phyloP scores from a whole-genome alignment of 108 stramenopile genomes.

The Cyclostephanos invisitatus region DNA sequence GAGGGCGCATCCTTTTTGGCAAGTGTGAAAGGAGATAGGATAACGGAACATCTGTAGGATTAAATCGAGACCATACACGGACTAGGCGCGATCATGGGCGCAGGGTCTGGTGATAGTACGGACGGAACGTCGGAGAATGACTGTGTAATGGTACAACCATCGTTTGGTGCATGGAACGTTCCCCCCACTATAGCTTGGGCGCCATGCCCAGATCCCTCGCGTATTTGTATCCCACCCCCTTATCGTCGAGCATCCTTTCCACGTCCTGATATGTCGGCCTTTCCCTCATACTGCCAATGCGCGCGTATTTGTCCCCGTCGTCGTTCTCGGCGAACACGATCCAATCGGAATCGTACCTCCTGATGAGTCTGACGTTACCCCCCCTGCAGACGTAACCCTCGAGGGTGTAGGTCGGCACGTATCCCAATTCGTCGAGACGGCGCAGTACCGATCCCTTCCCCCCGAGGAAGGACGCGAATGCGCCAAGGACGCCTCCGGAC shows the following conservation, averaged over 20 bases:
- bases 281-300: constrained; percentile 53
- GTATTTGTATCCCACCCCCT: constrained; percentile 82
- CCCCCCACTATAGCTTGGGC: constrained; percentile 56
- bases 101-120: constrained; percentile 45
- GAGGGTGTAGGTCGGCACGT: constrained; percentile 58
- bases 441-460: constrained; percentile 78
- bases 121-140: no score
- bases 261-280: constrained; percentile 87
- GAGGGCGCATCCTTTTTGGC: constrained; percentile 73
- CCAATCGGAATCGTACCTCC: constrained; percentile 82
- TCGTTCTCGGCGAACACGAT: constrained; percentile 86
- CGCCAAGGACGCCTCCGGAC: constrained; percentile 59
- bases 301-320: constrained; percentile 59
- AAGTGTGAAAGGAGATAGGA: constrained; percentile 52
- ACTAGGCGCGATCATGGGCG: constrained; percentile 50
- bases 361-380: constrained; percentile 79
- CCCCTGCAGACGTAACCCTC: constrained; percentile 91
- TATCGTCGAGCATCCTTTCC: constrained; percentile 78
- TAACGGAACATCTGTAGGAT: constrained; percentile 50
- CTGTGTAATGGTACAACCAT: background rate
- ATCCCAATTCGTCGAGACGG: constrained; percentile 65
- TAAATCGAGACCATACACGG: constrained; percentile 64
- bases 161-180: no score
- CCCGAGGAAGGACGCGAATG: constrained; percentile 81
- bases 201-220: constrained; percentile 79